Evolutionary conservation across 768 basidiomycete genomes (phyloP).

Genomic region (Tricholoma hemisulphureum): DNA sequence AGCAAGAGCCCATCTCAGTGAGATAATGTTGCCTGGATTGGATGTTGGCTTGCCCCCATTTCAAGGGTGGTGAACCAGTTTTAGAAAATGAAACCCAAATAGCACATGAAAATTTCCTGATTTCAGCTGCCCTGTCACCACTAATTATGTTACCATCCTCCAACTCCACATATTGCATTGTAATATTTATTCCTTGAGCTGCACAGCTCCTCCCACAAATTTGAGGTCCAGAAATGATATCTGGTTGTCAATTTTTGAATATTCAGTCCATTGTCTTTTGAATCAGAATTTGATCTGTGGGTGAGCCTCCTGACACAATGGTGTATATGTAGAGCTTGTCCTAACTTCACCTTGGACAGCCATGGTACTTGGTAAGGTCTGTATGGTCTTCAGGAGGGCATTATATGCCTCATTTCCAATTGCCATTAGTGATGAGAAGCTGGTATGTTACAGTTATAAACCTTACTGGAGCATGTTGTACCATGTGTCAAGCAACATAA

Average conservation of each 20-base stretch:
- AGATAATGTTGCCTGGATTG: conserved; percentile 1
- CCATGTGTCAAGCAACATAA: too few relatives aligned
- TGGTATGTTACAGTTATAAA: too few relatives aligned
- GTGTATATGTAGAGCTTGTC: too few relatives aligned
- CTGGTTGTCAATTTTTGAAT: background rate
- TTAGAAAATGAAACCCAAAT: background rate
- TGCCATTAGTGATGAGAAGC: too few relatives aligned
- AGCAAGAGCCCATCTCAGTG: conserved; percentile 13
- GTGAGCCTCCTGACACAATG: too few relatives aligned
- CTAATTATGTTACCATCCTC: conserved; percentile 2
- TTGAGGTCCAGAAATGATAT: background rate
- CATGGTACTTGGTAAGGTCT: too few relatives aligned
- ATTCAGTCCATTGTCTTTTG: background rate
- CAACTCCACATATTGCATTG: conserved; percentile 2
- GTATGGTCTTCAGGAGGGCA: too few relatives aligned
- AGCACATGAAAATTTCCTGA: background rate
- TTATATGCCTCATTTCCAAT: too few relatives aligned
- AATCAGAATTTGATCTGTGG: conserved; percentile 9
- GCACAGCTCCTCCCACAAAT: background rate
- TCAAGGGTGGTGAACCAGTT: background rate
- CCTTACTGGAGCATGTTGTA: too few relatives aligned
- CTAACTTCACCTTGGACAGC: too few relatives aligned
- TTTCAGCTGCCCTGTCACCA: background rate
- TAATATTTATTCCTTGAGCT: background rate
- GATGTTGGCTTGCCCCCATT: conserved; percentile 5